Evolutionary conservation across 2,329 filamentous ascomycete genomes (phyloP), one percentile per base, ranked within the genome.

Genomic region (Setomelanomma holmii): DNA sequence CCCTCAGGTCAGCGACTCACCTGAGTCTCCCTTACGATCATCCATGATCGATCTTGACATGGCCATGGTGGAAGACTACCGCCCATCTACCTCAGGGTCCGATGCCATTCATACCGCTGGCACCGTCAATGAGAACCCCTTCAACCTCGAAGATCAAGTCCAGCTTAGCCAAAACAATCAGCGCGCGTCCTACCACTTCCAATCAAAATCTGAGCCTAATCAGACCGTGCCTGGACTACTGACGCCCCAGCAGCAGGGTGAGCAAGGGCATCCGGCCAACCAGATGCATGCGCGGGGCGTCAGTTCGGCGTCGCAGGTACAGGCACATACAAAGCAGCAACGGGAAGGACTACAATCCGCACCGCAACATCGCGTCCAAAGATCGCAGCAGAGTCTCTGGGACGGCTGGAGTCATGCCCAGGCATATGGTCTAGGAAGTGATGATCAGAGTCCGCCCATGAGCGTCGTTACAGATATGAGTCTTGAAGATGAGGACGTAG

Each of bases 121-220:
- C 40, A 76, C 72, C 17, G 74, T 75, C 34, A 77, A 72, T 45
- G 77, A 78, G 4, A 78, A 81, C 49, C 79, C 79, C 1, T 82
- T 82, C 58, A 79, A 81, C 59, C 73, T 81, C 5, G 79, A 81
- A 56, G 78, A 81, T 45, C 74, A 76, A 47, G 67, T 76, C 7
- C 66, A 74, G 24, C 64, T 75, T 10, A 72, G 72, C 0, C 59
- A 73, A 24, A 72, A 68, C 39, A 75, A 72, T 47, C 71, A 75
- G 40, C 72, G 74, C 23, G 66, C 69, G 19, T 75, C 71, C 0
- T 74, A 71, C 43, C 74, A 76, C 45, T 72, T 67, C 46, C 75
- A 76, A 44, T 75, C 72, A 11, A 73, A 76, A 45, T 76, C 74
- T 1, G 74, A 76, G 41, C 74, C 74, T 10, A 75, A 73, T 24